A percentile compares a stretch with the other conserved stretches of the same genome.
Conservation (phyloP, 257 asterid genomes). For the Rauvolfia tetraphylla region DNA sequence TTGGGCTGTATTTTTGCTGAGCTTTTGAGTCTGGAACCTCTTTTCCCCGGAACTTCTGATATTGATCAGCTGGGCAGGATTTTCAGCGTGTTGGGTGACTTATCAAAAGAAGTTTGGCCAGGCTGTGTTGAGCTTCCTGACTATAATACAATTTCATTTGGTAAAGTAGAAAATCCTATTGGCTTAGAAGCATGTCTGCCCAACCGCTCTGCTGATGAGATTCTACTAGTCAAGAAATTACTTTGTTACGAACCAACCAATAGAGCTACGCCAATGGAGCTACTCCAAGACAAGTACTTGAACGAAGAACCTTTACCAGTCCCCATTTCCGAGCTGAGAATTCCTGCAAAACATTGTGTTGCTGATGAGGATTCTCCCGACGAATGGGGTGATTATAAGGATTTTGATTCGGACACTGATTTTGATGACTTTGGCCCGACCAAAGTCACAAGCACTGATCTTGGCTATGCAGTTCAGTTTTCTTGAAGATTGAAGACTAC, state of each 20-base stretch:
- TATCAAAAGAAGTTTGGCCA: conserved; percentile 80
- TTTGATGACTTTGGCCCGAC: conserved; percentile 64
- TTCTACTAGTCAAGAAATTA: conserved; percentile 53
- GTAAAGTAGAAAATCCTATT: conserved; percentile 57
- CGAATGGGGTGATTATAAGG: conserved; percentile 49
- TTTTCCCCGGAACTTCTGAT: conserved; percentile 85
- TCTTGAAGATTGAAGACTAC: not conserved
- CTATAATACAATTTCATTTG: conserved; percentile 70
- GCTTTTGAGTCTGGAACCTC: conserved; percentile 65
- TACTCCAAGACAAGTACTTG: conserved; percentile 76
- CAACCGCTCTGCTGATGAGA: conserved; percentile 60
- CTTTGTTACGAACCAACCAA: conserved; percentile 63
- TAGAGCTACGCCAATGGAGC: conserved; percentile 76
- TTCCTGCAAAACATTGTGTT: conserved; percentile 55
- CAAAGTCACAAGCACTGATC: conserved; percentile 38
- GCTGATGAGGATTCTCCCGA: conserved; percentile 50
- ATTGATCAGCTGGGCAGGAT: conserved; percentile 80
- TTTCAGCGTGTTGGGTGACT: conserved; percentile 63
- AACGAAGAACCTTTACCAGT: conserved; percentile 77
- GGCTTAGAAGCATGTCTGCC: conserved; percentile 63
- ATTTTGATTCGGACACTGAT: conserved; percentile 65
- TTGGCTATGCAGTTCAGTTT: conserved; percentile 66
- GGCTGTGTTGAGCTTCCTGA: conserved; percentile 79
- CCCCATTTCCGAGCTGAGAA: conserved; percentile 56
- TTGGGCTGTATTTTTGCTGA: conserved; percentile 91